These are phyloP conservation scores for Paraleonurus japonicus DNA, from an alignment of 257 asterid species.

Conservation along the genomic window DNA sequence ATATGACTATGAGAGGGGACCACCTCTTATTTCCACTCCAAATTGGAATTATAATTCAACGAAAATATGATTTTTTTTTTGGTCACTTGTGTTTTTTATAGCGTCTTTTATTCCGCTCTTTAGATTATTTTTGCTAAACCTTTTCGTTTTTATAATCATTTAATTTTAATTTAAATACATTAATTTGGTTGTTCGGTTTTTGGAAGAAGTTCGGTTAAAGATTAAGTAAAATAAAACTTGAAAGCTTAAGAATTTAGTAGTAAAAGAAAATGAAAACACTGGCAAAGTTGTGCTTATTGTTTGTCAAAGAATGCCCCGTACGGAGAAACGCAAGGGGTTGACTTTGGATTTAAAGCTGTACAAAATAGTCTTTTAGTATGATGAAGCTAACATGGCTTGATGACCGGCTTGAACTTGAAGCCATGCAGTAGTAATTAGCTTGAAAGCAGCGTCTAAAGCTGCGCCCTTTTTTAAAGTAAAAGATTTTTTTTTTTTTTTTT, in stretches of 20 bases:
- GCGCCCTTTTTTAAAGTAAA: neutral
- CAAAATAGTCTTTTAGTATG: conserved; percentile 11
- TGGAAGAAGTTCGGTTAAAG: neutral
- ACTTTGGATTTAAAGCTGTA: neutral
- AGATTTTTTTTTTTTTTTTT: too few species aligned
- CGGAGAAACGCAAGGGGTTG: neutral
- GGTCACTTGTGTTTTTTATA: too few species aligned
- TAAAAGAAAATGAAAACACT: neutral
- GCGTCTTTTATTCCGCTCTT: neutral
- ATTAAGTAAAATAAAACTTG: neutral
- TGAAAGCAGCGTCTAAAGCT: neutral
- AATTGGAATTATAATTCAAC: neutral
- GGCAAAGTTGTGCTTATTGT: neutral
- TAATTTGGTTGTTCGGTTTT: neutral
- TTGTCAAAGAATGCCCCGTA: conserved; percentile 17
- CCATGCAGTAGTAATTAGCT: conserved; percentile 39
- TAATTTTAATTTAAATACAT: neutral
- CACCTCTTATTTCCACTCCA: conserved; percentile 25
- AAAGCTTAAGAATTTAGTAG: neutral
- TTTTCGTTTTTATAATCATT: neutral
- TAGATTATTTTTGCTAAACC: neutral
- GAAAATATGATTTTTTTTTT: neutral
- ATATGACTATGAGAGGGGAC: conserved; percentile 5
- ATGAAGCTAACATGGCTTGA: conserved; percentile 30
- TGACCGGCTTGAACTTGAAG: conserved; percentile 37